Percentiles rank a stretch among this genome's conserved stretches.
Evolutionary conservation across 1,284 basidiomycete genomes (phyloP).

Genomic region (Pseudozyma flocculosa): DNA sequence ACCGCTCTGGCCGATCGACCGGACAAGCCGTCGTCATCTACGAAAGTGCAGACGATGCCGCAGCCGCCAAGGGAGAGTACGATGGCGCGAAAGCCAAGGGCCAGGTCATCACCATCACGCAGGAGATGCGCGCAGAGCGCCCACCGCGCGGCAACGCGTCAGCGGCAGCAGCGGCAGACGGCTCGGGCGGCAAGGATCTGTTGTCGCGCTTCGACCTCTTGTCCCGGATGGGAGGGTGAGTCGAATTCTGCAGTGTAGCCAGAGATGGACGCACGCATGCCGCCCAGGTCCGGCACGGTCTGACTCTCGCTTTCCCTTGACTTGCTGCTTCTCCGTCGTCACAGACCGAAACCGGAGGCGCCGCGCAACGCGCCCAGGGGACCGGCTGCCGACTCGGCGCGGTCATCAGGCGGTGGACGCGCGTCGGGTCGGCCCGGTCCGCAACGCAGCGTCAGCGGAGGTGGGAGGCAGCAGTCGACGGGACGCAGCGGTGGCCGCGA

Average conservation of each 20-base stretch:
- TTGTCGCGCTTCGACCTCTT: slow-evolving; percentile 34
- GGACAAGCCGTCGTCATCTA: slow-evolving; percentile 82
- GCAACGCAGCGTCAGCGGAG: background rate
- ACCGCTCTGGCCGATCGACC: slow-evolving; percentile 87
- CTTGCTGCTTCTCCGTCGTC: background rate
- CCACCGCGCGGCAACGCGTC: background rate
- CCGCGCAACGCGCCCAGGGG: slow-evolving; percentile 9
- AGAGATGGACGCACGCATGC: background rate
- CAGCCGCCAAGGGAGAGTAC: slow-evolving; percentile 79
- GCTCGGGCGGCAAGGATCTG: slow-evolving; percentile 8
- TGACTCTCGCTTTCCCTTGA: background rate
- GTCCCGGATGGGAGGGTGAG: slow-evolving; percentile 23
- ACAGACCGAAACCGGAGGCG: slow-evolving; percentile 1
- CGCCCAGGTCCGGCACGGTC: no score
- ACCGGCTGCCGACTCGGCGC: slow-evolving; percentile 1
- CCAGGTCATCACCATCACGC: slow-evolving; percentile 44
- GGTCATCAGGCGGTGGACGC: slow-evolving; percentile 2
- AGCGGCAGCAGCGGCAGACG: slow-evolving; percentile 1
- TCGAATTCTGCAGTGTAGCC: background rate
- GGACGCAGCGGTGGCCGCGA: slow-evolving; percentile 2
- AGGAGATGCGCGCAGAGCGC: slow-evolving; percentile 31
- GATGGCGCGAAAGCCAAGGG: slow-evolving; percentile 86
- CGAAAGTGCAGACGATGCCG: slow-evolving; percentile 75
- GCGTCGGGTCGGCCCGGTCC: slow-evolving; percentile 5
- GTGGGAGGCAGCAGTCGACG: no score